Evolutionary conservation across 257 asterid genomes (phyloP), one percentile per base, ranked within the genome.

Genomic region (Linderniella brevidens): DNA sequence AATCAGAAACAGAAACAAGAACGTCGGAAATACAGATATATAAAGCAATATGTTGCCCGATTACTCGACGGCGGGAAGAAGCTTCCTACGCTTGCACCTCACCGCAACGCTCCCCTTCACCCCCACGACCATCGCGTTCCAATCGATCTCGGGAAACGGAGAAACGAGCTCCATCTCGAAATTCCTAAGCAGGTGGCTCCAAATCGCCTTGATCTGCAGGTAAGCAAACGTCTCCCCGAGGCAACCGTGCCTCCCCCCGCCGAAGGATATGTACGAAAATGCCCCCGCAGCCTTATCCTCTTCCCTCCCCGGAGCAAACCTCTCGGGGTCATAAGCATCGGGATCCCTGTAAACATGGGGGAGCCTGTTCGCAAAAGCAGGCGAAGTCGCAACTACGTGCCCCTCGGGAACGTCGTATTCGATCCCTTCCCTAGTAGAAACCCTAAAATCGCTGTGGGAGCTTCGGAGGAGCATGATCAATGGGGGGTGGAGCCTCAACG

Each of bases 171-270:
- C 81, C 77, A 73, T 48, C 51, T 73, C 97, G 46, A 82, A 87
- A 57, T 87, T 87, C 49, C 95, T 76, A 15, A 87, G 71, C 80
- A 87, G 50, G 64, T 87, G 97, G 71, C 94, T 82, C 95, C 97
- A 87, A 52, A 87, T 82, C 9, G 97, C 92, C 59, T 79, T 87
- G 55, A 87, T 87, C 60, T 87, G 97, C 50, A 87, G 65, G 67
- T 87, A 87, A 0, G 97, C 97, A 58, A 87, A 87, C 7, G 97
- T 93, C 73, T 87, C 97, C 7, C 97, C 97, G 1, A 87, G 64
- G 57, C 95, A 87, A 1, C 95, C 97, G 5, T 87, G 97, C 73
- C 95, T 75, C 35, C 97, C 97, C 2, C 97, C 95, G 8, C 97
- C 97, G 14, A 83, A 87, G 1, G 97, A 80, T 17, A 87, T 82